phyloP scores from a whole-genome alignment of 345 rosid genomes.

The Erodium maritimum region DNA sequence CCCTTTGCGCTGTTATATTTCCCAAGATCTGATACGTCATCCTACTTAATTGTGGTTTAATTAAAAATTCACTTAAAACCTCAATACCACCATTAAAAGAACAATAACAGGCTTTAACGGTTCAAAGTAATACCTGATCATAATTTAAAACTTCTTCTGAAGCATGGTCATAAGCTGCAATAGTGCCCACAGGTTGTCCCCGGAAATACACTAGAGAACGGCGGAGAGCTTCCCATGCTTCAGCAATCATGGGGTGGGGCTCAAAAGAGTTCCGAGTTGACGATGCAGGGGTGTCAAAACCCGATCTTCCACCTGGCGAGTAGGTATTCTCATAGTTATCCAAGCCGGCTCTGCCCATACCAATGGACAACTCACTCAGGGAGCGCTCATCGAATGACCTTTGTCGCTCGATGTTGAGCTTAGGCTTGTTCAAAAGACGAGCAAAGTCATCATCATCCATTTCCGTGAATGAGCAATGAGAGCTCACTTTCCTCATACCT shows the following conservation, averaged over 20 bases:
- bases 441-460: constrained; percentile 66
- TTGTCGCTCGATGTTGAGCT: constrained; percentile 78
- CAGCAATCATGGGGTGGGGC: constrained; percentile 6
- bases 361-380: constrained; percentile 69
- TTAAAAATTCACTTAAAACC: no score
- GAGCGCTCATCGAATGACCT: constrained; percentile 94
- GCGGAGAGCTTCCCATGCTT: constrained; percentile 3
- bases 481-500: constrained; percentile 63
- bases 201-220: constrained; percentile 3
- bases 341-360: constrained; percentile 35
- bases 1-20: no score
- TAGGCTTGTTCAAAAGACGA: constrained; percentile 74
- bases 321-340: constrained; percentile 39
- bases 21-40: no score
- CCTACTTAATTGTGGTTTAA: no score
- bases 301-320: constrained; percentile 61
- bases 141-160: constrained; percentile 5
- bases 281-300: constrained; percentile 17
- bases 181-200: constrained; percentile 6
- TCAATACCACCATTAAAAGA: no score
- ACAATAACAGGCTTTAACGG: no score
- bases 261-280: constrained; percentile 1
- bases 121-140: constrained; percentile 4
- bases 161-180: constrained; percentile 4
- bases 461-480: constrained; percentile 66